phyloP scores from a whole-genome alignment of 2,329 filamentous ascomycete genomes.

The Hirsutella rhossiliensis region DNA sequence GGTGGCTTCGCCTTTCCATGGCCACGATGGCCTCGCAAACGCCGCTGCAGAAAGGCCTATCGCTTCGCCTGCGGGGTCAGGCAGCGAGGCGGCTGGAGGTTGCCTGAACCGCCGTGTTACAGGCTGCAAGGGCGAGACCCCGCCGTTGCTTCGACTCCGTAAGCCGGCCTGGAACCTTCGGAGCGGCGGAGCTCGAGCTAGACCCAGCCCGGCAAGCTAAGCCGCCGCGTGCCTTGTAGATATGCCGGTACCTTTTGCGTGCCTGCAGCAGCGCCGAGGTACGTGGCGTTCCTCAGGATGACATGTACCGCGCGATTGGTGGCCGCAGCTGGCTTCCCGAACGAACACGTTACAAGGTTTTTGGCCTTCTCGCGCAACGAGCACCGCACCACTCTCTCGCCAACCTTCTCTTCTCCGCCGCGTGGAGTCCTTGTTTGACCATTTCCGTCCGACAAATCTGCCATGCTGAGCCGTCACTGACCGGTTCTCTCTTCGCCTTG shows the following conservation, averaged over 20 bases:
- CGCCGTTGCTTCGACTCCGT: background rate
- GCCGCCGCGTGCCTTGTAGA: background rate
- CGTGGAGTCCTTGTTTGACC: slow-evolving; percentile 13
- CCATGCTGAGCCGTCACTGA: slow-evolving; percentile 14
- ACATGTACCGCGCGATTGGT: background rate
- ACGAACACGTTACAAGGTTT: slow-evolving; percentile 1
- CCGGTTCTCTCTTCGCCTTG: slow-evolving; percentile 7
- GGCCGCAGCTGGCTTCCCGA: background rate
- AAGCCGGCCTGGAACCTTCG: background rate
- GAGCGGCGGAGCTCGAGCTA: background rate
- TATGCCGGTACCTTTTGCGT: too few species aligned
- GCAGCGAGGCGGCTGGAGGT: too few species aligned
- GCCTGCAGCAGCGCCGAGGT: too few species aligned
- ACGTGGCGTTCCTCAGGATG: background rate
- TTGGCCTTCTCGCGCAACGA: background rate
- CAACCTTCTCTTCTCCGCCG: slow-evolving; percentile 11
- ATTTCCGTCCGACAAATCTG: slow-evolving; percentile 13
- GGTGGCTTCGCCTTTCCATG: too few species aligned
- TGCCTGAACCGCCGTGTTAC: too few species aligned
- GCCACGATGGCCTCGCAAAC: too few species aligned
- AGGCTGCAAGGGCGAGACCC: too few species aligned
- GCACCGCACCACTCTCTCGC: slow-evolving; percentile 2
- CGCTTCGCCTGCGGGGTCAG: too few species aligned
- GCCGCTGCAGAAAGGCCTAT: too few species aligned
- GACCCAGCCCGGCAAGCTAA: background rate